These are phyloP conservation scores for Backusella liffmaniae DNA, from an alignment of 192 early-diverging fungal species.

Conservation along the genomic window DNA sequence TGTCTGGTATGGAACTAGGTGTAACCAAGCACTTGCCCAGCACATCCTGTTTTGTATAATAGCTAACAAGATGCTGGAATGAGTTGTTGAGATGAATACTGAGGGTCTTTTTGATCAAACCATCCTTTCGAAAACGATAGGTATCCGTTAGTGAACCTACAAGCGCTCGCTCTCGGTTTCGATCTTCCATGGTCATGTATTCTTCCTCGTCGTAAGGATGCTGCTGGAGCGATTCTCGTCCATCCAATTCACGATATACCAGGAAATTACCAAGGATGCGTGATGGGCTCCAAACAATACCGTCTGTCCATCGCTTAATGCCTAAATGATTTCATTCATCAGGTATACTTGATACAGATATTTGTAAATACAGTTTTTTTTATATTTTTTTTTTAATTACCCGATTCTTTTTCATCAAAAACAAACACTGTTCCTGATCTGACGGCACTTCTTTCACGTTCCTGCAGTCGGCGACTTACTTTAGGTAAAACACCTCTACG, in stretches of 20 bases:
- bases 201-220: background rate
- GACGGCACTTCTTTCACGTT: slow-evolving; percentile 23
- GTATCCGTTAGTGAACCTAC: slow-evolving; percentile 56
- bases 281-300: slow-evolving; percentile 79
- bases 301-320: slow-evolving; percentile 89
- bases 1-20: slow-evolving; percentile 44
- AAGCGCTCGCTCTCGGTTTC: slow-evolving; percentile 45
- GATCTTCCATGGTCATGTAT: background rate
- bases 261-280: slow-evolving; percentile 80
- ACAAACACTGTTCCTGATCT: slow-evolving; percentile 20
- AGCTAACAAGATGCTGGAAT: slow-evolving; percentile 54
- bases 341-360: background rate
- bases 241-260: slow-evolving; percentile 74
- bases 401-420: slow-evolving; percentile 32
- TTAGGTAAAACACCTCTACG: slow-evolving; percentile 21
- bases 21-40: slow-evolving; percentile 43
- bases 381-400: background rate
- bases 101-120: slow-evolving; percentile 78
- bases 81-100: slow-evolving; percentile 66
- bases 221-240: slow-evolving; percentile 2
- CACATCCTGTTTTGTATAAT: slow-evolving; percentile 60
- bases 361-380: too few species aligned
- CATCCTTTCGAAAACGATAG: slow-evolving; percentile 56
- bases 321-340: slow-evolving; percentile 17
- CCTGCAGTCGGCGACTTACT: slow-evolving; percentile 26